These are phyloP conservation scores for Amanita rubescens DNA, from an alignment of 768 basidiomycete species.

Conservation along the genomic window DNA sequence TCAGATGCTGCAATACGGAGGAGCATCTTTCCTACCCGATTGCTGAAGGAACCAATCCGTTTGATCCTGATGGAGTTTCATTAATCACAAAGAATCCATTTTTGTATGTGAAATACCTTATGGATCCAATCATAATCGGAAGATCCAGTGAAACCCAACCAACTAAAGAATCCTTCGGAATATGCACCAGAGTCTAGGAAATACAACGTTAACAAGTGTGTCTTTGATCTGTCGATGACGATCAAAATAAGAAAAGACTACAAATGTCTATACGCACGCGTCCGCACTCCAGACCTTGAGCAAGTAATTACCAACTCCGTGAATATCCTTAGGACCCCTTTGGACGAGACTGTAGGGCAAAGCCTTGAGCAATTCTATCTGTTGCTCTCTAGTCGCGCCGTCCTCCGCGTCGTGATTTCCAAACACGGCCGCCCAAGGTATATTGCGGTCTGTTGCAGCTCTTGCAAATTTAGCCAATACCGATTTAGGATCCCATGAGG, in stretches of 20 bases:
- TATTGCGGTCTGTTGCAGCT: conserved; percentile 62
- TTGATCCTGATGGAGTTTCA: conserved; percentile 44
- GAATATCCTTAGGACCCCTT: conserved; percentile 73
- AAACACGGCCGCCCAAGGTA: conserved; percentile 90
- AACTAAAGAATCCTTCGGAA: conserved; percentile 49
- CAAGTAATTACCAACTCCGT: conserved; percentile 89
- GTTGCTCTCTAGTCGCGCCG: conserved; percentile 52
- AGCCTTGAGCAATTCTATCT: conserved; percentile 62
- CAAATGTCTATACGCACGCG: conserved; percentile 43
- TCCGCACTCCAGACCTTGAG: conserved; percentile 81
- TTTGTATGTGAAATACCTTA: conserved; percentile 31
- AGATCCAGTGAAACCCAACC: conserved; percentile 57
- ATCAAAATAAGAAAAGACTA: background rate
- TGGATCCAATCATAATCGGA: conserved; percentile 85
- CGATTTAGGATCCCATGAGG: conserved; percentile 83
- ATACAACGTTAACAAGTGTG: conserved; percentile 84
- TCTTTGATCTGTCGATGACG: conserved; percentile 54
- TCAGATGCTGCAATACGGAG: background rate
- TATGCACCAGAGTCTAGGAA: conserved; percentile 88
- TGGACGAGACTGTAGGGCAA: conserved; percentile 84
- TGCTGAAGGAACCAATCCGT: conserved; percentile 88
- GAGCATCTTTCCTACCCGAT: conserved; percentile 35
- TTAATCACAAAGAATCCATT: background rate
- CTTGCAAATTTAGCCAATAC: conserved; percentile 85
- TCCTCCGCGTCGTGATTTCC: conserved; percentile 91